Percentiles rank a stretch among this genome's conserved stretches.
These are phyloP conservation scores for Candida silvicultrix DNA, from an alignment of 805 yeast species.

Conservation along the genomic window DNA sequence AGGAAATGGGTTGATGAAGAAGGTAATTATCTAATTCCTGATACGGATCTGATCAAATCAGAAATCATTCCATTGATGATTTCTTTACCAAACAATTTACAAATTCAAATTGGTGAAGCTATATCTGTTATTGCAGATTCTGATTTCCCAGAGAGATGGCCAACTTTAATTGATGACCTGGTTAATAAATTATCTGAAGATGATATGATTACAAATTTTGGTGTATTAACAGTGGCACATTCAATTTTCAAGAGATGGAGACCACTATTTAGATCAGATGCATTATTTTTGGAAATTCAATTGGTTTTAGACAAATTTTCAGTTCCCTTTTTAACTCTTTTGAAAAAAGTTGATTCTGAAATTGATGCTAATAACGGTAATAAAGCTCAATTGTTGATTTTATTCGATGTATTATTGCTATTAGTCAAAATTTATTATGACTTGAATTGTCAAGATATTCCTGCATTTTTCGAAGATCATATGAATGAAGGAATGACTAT, in stretches of 20 bases:
- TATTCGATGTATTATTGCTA: constrained; percentile 65
- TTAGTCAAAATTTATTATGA: constrained; percentile 83
- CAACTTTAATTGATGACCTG: constrained; percentile 64
- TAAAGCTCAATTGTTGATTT: constrained; percentile 43
- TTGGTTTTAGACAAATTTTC: constrained; percentile 81
- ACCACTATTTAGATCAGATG: constrained; percentile 88
- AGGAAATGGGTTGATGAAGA: constrained; percentile 89
- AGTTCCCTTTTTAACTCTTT: constrained; percentile 66
- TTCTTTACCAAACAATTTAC: constrained; percentile 67
- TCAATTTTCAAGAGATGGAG: constrained; percentile 97
- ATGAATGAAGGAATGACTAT: constrained; percentile 70
- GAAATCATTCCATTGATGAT: constrained; percentile 89
- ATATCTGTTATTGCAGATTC: constrained; percentile 89
- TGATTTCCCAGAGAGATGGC: constrained; percentile 93
- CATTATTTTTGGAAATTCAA: constrained; percentile 78
- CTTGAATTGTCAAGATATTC: constrained; percentile 95
- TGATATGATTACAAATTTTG: constrained; percentile 73
- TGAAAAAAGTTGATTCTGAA: constrained; percentile 59
- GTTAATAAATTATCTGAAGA: constrained; percentile 55
- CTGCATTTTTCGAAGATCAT: constrained; percentile 95
- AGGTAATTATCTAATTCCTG: constrained; percentile 70
- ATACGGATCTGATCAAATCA: constrained; percentile 60
- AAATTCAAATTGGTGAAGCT: constrained; percentile 93
- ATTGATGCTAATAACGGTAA: constrained; percentile 43
- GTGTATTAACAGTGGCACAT: constrained; percentile 88